Evolutionary conservation across 148 eudicot genomes (phyloP), one percentile per base, ranked within the genome.

Genomic region (Drosera capensis): DNA sequence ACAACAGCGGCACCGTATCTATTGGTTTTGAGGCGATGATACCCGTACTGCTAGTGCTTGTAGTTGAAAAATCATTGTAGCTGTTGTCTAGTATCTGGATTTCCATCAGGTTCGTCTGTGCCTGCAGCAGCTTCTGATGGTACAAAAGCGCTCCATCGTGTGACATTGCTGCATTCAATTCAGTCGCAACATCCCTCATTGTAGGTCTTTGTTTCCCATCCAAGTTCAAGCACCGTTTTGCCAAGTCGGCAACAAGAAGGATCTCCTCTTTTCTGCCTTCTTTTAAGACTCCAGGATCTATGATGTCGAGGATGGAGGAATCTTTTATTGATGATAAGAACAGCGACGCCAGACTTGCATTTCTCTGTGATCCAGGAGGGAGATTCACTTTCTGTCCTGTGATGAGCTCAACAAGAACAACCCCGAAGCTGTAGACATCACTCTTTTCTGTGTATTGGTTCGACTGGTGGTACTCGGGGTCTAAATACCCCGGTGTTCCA

Each of bases 261-360:
- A 65, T 48, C 26, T 58, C 51, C 37, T 58, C 60, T n/a, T 37
- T 5, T 23, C 16, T 19, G 8, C 45, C 70, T 21, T 58, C 70
- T 4, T 58, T 25, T 14, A 30, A 16, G 14, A 58, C 20, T 24
- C 23, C 24, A 19, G 55, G 46, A 41, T 65, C 56, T 41, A 65
- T 9, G n/a, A 65, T 53, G 6, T 48, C 55, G 7, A 48, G 43
- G 3, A 58, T 8, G 13, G 34, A 45, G 17, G 43, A 19, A 19
- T 13, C 40, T 22, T 55, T 44, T 15, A 54, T 22, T 11, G 36
- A 8, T 20, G 30, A 38, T 20, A 26, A 8, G 40, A 60, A 60
- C 35, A 40, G 14, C 34, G 51, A 31, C 1, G 60, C 67, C 18
- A 62, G 43, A 31, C 46, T 46, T 55, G 28, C 15, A 21, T 29